Evolutionary conservation across 2,329 filamentous ascomycete species (phyloP).

Genomic region (Colletotrichum endophyticum): DNA sequence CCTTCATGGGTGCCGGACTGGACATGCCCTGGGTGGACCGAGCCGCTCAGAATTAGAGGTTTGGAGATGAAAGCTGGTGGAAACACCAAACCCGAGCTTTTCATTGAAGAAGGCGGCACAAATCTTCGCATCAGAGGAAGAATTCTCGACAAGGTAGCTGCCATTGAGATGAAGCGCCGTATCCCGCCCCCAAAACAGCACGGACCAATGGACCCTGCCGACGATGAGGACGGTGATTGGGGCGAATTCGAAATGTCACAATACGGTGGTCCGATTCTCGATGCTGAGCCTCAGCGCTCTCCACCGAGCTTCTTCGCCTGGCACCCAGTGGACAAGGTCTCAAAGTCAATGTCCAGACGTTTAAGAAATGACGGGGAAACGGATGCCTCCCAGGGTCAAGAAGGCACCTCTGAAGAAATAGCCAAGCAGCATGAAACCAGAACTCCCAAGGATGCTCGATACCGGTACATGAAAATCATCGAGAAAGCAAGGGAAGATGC

Average conservation of each 20-base stretch:
- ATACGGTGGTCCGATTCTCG: neutral
- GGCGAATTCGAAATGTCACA: neutral
- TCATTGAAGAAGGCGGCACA: neutral
- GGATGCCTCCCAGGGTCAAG: rapidly evolving
- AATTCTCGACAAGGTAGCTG: neutral
- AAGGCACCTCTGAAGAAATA: rapidly evolving
- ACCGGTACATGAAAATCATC: neutral
- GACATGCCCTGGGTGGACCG: conserved; percentile 16
- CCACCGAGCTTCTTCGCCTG: neutral
- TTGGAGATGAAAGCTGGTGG: neutral
- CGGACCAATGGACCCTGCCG: neutral
- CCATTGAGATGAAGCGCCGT: neutral
- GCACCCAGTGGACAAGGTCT: neutral
- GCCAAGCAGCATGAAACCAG: rapidly evolving
- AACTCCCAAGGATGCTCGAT: neutral
- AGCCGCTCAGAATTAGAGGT: conserved; percentile 2
- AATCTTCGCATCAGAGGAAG: neutral
- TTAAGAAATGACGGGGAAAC: neutral
- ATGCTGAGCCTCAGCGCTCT: neutral
- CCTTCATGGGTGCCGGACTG: conserved; percentile 21
- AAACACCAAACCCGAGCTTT: neutral
- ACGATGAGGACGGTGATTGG: neutral
- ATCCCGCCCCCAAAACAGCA: neutral
- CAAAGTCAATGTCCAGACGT: neutral
- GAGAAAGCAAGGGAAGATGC: neutral